These are phyloP conservation scores for Corynascus novoguineensis DNA, from an alignment of 495 filamentous ascomycete genomes.

Conservation along the genomic window DNA sequence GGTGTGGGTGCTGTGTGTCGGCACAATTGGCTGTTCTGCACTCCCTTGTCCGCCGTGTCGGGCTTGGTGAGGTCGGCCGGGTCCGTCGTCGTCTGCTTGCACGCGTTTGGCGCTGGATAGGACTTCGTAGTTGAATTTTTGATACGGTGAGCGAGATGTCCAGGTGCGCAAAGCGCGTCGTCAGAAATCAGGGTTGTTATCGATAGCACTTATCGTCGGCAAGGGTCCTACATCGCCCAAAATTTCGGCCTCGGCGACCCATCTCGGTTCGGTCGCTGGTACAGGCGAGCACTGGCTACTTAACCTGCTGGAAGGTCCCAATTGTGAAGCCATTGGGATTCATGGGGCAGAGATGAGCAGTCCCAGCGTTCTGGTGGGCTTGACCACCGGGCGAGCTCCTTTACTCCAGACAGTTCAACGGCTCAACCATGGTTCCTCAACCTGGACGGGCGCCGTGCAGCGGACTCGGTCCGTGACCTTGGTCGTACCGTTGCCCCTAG, in stretches of 20 bases:
- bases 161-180: conserved; percentile 2
- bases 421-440: conserved; percentile 11
- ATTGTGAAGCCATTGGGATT: conserved; percentile 9
- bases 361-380: conserved; percentile 23
- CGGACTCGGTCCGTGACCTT: not conserved
- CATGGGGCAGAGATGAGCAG: conserved; percentile 28
- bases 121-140: conserved; percentile 23
- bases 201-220: conserved; percentile 13
- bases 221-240: not conserved
- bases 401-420: not conserved
- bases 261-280: too few relatives aligned
- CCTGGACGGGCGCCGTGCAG: not conserved
- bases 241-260: conserved; percentile 14
- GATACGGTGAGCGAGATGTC: conserved; percentile 18
- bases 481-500: not conserved
- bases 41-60: not conserved
- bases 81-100: conserved; percentile 7
- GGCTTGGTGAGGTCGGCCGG: not conserved
- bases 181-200: conserved; percentile 8
- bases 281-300: too few relatives aligned
- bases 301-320: not conserved
- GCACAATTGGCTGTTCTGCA: conserved; percentile 6
- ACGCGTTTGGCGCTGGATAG: not conserved
- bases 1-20: too few relatives aligned
- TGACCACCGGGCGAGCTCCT: conserved; percentile 20